These are phyloP conservation scores for Camptophora hylomeconis DNA, from an alignment of 2,329 filamentous ascomycete genomes.

Conservation along the genomic window DNA sequence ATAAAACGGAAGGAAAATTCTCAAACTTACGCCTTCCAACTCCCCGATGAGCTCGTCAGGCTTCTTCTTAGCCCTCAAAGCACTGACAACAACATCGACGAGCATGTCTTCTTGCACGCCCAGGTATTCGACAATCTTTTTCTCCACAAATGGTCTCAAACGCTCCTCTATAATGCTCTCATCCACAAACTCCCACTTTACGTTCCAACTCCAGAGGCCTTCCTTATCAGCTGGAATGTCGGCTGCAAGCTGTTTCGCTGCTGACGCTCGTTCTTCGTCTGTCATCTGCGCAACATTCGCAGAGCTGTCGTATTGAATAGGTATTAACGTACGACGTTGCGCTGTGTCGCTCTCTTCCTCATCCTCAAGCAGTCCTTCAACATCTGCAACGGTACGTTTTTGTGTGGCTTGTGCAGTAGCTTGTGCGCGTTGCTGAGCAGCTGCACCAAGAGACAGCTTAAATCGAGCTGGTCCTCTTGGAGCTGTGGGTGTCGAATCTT, in stretches of 20 bases:
- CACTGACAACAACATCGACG: constrained; percentile 82
- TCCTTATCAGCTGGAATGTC: constrained; percentile 83
- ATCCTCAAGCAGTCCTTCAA: constrained; percentile 87
- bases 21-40: constrained; percentile 58
- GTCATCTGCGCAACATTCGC: constrained; percentile 53
- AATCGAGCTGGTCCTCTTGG: constrained; percentile 55
- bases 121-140: constrained; percentile 94
- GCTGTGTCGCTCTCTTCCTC: constrained; percentile 68
- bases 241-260: constrained; percentile 66
- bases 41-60: constrained; percentile 76
- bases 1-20: constrained; percentile 1
- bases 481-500: constrained; percentile 27
- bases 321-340: constrained; percentile 58
- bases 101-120: constrained; percentile 94
- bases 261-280: constrained; percentile 76
- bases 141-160: constrained; percentile 87
- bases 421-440: constrained; percentile 58
- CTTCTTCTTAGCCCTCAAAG: constrained; percentile 60
- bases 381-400: constrained; percentile 70
- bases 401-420: constrained; percentile 38
- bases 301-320: constrained; percentile 66
- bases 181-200: constrained; percentile 87
- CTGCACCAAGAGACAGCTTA: constrained; percentile 84
- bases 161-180: constrained; percentile 70
- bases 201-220: constrained; percentile 79